Percentiles rank a stretch among this genome's conserved stretches.
Conservation (phyloP, 192 early-diverging fungal species). For the Umbelopsis sp. region DNA sequence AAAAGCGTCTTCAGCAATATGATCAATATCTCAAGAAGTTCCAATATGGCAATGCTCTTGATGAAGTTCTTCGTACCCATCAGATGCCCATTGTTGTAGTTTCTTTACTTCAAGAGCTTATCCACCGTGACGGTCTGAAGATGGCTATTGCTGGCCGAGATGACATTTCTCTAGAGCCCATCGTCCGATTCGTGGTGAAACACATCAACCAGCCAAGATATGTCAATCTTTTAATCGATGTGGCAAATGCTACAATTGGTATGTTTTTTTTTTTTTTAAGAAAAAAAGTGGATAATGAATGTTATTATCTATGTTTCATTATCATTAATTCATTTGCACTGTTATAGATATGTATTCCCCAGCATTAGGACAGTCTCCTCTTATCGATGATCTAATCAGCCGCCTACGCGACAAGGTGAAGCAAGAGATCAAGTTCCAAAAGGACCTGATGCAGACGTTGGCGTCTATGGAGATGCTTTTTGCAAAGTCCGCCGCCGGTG, state of each 20-base stretch:
- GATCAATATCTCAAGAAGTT: conserved; percentile 85
- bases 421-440: conserved; percentile 78
- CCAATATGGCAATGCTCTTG: conserved; percentile 88
- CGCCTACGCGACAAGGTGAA: conserved; percentile 73
- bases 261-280: too few relatives aligned
- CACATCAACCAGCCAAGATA: conserved; percentile 84
- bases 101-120: conserved; percentile 86
- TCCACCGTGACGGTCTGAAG: conserved; percentile 81
- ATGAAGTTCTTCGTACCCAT: conserved; percentile 72
- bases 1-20: conserved; percentile 70
- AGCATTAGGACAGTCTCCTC: conserved; percentile 77
- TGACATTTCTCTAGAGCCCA: conserved; percentile 83
- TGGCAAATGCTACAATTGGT: conserved; percentile 77
- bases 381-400: conserved; percentile 78
- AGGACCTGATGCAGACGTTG: conserved; percentile 74
- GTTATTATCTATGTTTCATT: not conserved
- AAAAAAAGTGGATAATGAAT: not conserved
- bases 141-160: conserved; percentile 84
- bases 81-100: conserved; percentile 62
- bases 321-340: not conserved
- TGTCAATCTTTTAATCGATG: conserved; percentile 75
- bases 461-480: conserved; percentile 88
- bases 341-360: conserved; percentile 78
- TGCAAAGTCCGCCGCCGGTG: conserved; percentile 38
- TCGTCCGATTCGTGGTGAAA: conserved; percentile 81